phyloP scores from a whole-genome alignment of 768 basidiomycete species.

The Ephemerocybe angulata region DNA sequence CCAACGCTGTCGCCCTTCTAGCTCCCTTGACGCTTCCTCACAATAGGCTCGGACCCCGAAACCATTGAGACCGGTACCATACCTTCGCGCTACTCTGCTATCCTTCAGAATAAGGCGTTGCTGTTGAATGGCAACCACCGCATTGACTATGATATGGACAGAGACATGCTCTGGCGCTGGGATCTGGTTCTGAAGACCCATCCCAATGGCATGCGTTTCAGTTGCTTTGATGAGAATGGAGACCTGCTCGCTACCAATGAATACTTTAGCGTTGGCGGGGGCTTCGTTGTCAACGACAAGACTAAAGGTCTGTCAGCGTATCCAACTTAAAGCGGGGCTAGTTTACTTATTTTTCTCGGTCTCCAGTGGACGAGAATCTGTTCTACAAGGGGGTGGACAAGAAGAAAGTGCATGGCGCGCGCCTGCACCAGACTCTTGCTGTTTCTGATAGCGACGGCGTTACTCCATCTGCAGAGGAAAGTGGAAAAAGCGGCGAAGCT shows the following conservation, averaged over 20 bases:
- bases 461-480: constrained; percentile 7
- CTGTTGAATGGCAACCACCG: constrained; percentile 67
- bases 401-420: constrained; percentile 70
- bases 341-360: neutral
- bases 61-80: constrained; percentile 88
- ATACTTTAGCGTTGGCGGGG: constrained; percentile 92
- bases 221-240: constrained; percentile 76
- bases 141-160: constrained; percentile 84
- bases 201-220: constrained; percentile 93
- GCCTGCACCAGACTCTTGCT: constrained; percentile 64
- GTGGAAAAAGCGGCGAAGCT: neutral
- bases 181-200: constrained; percentile 86
- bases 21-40: neutral
- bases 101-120: constrained; percentile 62
- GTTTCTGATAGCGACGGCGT: constrained; percentile 33
- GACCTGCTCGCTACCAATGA: constrained; percentile 90
- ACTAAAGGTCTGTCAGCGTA: constrained; percentile 60
- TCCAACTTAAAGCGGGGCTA: neutral
- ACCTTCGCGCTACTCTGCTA: constrained; percentile 66
- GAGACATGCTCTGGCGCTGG: constrained; percentile 92
- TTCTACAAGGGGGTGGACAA: constrained; percentile 94
- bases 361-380: constrained; percentile 81
- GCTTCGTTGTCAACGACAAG: constrained; percentile 93
- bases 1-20: constrained; percentile 10
- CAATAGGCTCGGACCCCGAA: constrained; percentile 79